Evolutionary conservation across 2,329 filamentous ascomycete genomes (phyloP), one percentile per base, ranked within the genome.

Genomic region (Colletotrichum orchidophilum): DNA sequence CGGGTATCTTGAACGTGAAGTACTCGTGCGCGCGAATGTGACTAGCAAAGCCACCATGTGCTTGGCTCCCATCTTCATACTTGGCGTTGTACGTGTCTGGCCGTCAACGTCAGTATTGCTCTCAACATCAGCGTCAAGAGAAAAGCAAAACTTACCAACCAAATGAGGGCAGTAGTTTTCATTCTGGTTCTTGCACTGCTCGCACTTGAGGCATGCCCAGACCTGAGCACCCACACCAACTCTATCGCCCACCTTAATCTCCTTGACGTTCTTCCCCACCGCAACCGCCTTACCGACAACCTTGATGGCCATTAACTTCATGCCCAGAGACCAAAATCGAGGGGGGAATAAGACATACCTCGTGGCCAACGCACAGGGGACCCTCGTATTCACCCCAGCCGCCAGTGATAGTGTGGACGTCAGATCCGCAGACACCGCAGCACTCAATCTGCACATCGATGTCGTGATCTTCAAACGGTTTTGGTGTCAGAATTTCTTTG

Each of bases 381-480:
- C 81, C 81, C 57, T 80, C 66, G 58, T 78, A 85, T 13, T 83
- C 80, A 49, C 87, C 87, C 88, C 87, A 90, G 71, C 87, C 87
- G 67, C 87, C 86, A 61, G 82, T 87, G 65, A 90, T 81, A 27
- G 86, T 90, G 80, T 90, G 89, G 15, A 91, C 83, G 74, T 91
- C 89, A 64, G 85, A 88, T 73, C 89, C 88, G 77, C 89, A 91
- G 63, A 91, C 83, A 76, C 91, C 91, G 78, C 91, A 93, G 71
- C 87, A 89, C 66, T 92, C 88, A 74, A 95, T 91, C 80, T 92
- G 90, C 78, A 95, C 88, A 77, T 94, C 92, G 75, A 83, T 72
- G 62, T 80, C 79, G 65, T 78, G 75, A 8, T 78, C 76, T 18
- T 73, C 80, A 35, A 82, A 82, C 1, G 78, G 76, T 75, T 82